Evolutionary conservation across 306 rosid genomes (phyloP), one percentile per base, ranked within the genome.

Genomic region (Cucurbita ficifolia): DNA sequence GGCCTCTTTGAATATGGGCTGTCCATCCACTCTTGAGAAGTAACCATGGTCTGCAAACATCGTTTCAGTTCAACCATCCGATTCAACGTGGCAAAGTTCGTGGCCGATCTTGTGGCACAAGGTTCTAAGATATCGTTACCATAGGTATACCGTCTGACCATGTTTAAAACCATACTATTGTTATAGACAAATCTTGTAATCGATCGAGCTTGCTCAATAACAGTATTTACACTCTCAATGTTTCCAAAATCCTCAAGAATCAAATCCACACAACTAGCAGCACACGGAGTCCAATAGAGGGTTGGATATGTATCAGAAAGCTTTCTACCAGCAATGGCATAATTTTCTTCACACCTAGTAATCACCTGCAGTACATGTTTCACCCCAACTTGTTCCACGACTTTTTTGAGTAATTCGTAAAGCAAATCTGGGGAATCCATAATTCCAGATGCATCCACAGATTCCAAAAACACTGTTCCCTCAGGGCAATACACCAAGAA

Each of bases 1-100:
- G 92, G 78, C 79, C 85, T 82, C 90, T 93, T 92, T 33, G 96
- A 84, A 77, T 84, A 87, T 52, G 88, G 85, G 76, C 88, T 77
- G 54, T 88, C 96, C 90, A 84, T 81, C 98, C 94, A 90, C 79
- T 93, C 98, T 75, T 87, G 96, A 53, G 96, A 90, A 82, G 91
- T 86, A 65, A 90, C 89, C 93, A 90, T 80, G 75, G 85, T 86
- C 85, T 93, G 98, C 63, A 90, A 81, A 78, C 83, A 87, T 77
- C 85, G 91, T 82, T 84, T 93, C 60, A 88, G 88, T 62, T 88
- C 92, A 70, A 90, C 91, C 84, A 93, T 85, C 75, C 89, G 87
- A 77, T 87, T 90, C 83, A 93, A 75, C 16, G 91, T 81, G 48
- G 89, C 60, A 50, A 93, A 93, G 84, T 83, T 82, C 61, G 98